phyloP scores from a whole-genome alignment of 2,329 filamentous ascomycete genomes.

The Cercospora sp. region DNA sequence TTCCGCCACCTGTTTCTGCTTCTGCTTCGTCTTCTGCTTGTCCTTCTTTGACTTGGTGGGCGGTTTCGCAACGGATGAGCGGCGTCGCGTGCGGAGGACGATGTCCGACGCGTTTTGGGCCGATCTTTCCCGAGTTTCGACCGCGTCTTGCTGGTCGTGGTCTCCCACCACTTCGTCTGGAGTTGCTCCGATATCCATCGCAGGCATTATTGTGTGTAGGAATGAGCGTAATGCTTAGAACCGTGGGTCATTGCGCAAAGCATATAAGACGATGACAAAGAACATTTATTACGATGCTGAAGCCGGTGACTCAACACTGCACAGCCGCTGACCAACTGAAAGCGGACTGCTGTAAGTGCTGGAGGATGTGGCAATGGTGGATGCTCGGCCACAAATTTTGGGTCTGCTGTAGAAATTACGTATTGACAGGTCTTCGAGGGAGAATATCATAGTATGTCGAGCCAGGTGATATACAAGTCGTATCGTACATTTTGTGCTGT shows the following conservation, averaged over 20 bases:
- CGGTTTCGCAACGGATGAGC: slow-evolving; percentile 18
- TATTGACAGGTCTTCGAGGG: too few relatives aligned
- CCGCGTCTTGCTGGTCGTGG: not conserved
- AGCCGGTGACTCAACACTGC: not conserved
- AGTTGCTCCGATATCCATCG: not conserved
- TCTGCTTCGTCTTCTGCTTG: slow-evolving; percentile 14
- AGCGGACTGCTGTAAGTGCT: not conserved
- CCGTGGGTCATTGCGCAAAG: not conserved
- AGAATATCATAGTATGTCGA: not conserved
- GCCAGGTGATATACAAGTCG: not conserved
- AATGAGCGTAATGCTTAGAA: not conserved
- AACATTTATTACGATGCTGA: not conserved
- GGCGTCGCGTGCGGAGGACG: slow-evolving; percentile 12
- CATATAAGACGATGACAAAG: not conserved
- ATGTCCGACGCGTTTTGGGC: not conserved
- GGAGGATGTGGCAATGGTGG: not conserved
- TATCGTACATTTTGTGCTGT: not conserved
- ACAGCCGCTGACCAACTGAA: not conserved
- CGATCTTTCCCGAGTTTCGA: not conserved
- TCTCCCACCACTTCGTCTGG: not conserved
- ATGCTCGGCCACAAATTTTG: not conserved
- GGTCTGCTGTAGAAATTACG: not conserved
- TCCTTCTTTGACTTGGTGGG: slow-evolving; percentile 7
- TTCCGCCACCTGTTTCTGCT: slow-evolving; percentile 7
- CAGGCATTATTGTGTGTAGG: not conserved